Base-by-base conservation (phyloP, 805 yeast genomes). In the Candida orba region DNA sequence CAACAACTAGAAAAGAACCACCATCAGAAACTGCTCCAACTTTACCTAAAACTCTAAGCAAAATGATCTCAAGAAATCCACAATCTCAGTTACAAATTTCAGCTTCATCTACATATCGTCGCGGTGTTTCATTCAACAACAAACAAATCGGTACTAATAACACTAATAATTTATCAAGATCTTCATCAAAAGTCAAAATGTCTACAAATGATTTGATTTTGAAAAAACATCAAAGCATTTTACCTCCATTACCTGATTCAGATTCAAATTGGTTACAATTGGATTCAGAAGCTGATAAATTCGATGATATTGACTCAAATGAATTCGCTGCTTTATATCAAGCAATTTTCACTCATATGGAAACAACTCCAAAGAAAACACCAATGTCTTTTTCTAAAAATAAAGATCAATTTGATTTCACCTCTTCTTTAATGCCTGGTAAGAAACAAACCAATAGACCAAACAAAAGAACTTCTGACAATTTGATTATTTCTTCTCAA, bases 321-420 rank as follows among this genome's bases (percentile, higher is more conserved):
- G 66, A 62, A 27, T 54, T 62, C 47, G 62, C 60, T 5, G 42
- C 53, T 10, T 42, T 62, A 8, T 62, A 60, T 45, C 55, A 58
- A 37, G 64, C 58, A 34, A 53, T 60, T 34, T 62, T 62, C 42
- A 57, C 52, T 34, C 41, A 45, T 41, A 31, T 32, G 4, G 42
- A 48, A 30, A 27, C 51, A 10, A 46, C 53, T 17, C 40, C 36
- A 37, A 50, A 36, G 37, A 39, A 42, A 20, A 34, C 38, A 17
- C 18, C 40, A 42, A 33, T 27, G 2, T 6, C 13, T 10, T 27
- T 13, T 10, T 27, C 13, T 13, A 34, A 36, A 9, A 31, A 14
- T 18, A 42, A 20, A 17, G 31, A 32, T 14, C 34, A 34, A 8
- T 25, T 27, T 13, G 35, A 17, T 6, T 35, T 36, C 18, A 29